A percentile compares a stretch with the other conserved stretches of the same genome.
phyloP scores from a whole-genome alignment of 495 filamentous ascomycete species.

The Podospora pseudocomata region DNA sequence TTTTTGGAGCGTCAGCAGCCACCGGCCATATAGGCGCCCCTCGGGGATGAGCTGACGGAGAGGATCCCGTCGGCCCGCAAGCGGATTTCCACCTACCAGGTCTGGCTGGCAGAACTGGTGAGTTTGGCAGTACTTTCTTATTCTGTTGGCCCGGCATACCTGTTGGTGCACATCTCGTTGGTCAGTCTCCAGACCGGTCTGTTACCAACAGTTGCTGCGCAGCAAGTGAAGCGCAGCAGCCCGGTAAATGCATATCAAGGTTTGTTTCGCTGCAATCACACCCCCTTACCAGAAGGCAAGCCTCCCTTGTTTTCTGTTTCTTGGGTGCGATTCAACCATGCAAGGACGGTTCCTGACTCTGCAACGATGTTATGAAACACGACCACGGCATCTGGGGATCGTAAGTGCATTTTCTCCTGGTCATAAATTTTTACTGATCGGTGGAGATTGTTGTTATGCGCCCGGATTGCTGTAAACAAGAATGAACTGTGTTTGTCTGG shows the following conservation, averaged over 20 bases:
- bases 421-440: neutral
- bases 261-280: neutral
- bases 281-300: neutral
- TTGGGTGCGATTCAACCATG: neutral
- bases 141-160: neutral
- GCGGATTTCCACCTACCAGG: neutral
- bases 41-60: conserved; percentile 14
- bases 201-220: neutral
- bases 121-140: neutral
- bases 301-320: neutral
- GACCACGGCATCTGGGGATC: neutral
- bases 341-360: neutral
- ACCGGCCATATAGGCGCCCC: neutral
- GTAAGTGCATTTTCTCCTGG: neutral
- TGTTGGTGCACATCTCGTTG: neutral
- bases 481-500: too few species aligned
- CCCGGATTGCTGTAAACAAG: too few species aligned
- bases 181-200: neutral
- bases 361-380: neutral
- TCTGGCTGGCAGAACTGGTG: neutral
- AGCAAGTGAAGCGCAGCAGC: neutral
- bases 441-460: too few species aligned
- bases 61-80: conserved; percentile 17
- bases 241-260: neutral
- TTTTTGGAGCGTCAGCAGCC: neutral